Percentiles rank a stretch among this genome's conserved stretches.
Conservation (phyloP, 257 asterid species). For the Handroanthus guayacan region DNA sequence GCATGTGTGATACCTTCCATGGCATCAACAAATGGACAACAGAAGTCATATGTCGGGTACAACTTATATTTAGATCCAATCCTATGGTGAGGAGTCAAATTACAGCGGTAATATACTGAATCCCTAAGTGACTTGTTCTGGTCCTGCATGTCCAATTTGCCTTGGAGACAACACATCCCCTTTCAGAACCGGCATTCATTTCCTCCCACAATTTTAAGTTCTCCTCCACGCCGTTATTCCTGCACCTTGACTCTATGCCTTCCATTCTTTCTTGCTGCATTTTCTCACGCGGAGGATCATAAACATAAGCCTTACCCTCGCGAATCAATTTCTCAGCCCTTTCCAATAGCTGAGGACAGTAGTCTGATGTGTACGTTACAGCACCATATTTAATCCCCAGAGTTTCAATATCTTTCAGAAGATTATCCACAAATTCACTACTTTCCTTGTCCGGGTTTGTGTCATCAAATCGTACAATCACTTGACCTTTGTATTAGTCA, state of each 20-base stretch:
- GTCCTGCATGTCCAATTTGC: slow-evolving; percentile 90
- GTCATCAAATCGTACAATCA: slow-evolving; percentile 86
- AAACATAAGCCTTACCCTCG: slow-evolving; percentile 88
- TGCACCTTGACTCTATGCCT: slow-evolving; percentile 75
- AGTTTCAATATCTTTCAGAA: slow-evolving; percentile 82
- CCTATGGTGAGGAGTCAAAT: slow-evolving; percentile 91
- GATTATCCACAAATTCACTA: slow-evolving; percentile 89
- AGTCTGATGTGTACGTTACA: slow-evolving; percentile 88
- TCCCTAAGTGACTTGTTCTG: slow-evolving; percentile 93
- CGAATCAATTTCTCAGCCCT: slow-evolving; percentile 86
- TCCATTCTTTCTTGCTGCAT: slow-evolving; percentile 93
- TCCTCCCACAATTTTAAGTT: slow-evolving; percentile 82
- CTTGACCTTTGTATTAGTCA: slow-evolving; percentile 75
- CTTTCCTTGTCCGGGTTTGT: slow-evolving; percentile 97
- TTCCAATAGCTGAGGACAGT: slow-evolving; percentile 85
- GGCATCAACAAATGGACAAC: slow-evolving; percentile 95
- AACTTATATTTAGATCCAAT: slow-evolving; percentile 80
- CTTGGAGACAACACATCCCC: slow-evolving; percentile 92
- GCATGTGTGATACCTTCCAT: slow-evolving; percentile 95
- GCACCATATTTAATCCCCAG: slow-evolving; percentile 72
- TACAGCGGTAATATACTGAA: slow-evolving; percentile 96
- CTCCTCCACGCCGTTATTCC: slow-evolving; percentile 73
- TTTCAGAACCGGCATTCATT: slow-evolving; percentile 90
- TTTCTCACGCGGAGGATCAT: slow-evolving; percentile 83
- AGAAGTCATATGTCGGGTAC: slow-evolving; percentile 94